Evolutionary conservation across 2,329 filamentous ascomycete genomes (phyloP).

Genomic region (Cladosporium cucumerinum): DNA sequence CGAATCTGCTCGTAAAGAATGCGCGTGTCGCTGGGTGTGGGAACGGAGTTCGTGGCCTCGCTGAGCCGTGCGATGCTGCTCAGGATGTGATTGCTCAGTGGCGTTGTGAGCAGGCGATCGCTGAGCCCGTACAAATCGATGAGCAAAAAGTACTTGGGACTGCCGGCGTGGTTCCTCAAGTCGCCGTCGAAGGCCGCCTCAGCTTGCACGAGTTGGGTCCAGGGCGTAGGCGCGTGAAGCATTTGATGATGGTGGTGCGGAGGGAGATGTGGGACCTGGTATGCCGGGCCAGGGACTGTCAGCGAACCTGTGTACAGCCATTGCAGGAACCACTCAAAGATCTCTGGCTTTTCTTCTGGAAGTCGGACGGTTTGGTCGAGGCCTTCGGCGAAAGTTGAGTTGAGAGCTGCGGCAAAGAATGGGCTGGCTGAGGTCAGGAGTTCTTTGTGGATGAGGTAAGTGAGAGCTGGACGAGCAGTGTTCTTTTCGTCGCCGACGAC

Average conservation of each 20-base stretch:
- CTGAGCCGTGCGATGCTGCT: slow-evolving; percentile 44
- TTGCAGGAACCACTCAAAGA: slow-evolving; percentile 50
- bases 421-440: slow-evolving; percentile 47
- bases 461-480: slow-evolving; percentile 31
- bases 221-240: slow-evolving; percentile 5
- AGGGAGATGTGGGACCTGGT: slow-evolving; percentile 15
- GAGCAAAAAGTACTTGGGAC: slow-evolving; percentile 50
- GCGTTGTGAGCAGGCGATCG: slow-evolving; percentile 47
- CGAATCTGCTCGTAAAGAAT: slow-evolving; percentile 46
- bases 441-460: slow-evolving; percentile 48
- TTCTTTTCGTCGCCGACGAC: slow-evolving; percentile 37
- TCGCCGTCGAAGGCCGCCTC: slow-evolving; percentile 32
- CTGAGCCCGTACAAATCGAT: slow-evolving; percentile 47
- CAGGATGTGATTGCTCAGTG: slow-evolving; percentile 44
- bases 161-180: slow-evolving; percentile 44
- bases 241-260: slow-evolving; percentile 1
- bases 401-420: slow-evolving; percentile 52
- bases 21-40: slow-evolving; percentile 48
- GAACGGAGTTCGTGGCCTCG: slow-evolving; percentile 48
- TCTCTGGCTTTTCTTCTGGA: slow-evolving; percentile 43
- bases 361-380: slow-evolving; percentile 42
- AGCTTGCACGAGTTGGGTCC: slow-evolving; percentile 6
- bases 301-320: slow-evolving; percentile 50
- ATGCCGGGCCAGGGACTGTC: slow-evolving; percentile 22
- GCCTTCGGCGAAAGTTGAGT: slow-evolving; percentile 46